Evolutionary conservation across 148 eudicot genomes (phyloP), one percentile per base, ranked within the genome.

Genomic region (Salicornia ramosissima): DNA sequence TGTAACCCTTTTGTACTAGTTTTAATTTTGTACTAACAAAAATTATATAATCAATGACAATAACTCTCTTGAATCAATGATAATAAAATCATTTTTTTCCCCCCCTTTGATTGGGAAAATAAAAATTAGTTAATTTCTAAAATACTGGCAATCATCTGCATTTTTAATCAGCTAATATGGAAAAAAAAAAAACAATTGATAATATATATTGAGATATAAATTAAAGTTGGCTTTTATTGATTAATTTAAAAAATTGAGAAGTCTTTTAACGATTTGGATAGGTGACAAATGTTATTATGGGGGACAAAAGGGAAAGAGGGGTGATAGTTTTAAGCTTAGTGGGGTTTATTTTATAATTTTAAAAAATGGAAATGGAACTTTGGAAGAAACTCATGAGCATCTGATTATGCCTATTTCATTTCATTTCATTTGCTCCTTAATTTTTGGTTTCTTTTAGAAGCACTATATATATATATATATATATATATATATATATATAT

Each of bases 311-410:
- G n/a, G 40, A 3, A 36, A 36, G 8, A 36, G 40, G 40, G 40
- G 40, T 3, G 40, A 36, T 36, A 36, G 40, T 36, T 36, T n/a
- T 36, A 36, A 36, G 40, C 40, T 36, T 3, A 3, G 40, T 36
- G 40, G 40, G 8, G 34, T 10, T 6, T 69, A 34, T 54, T 22
- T 58, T 74, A 72, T 74, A n/a, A n/a, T n/a, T n/a, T n/a, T n/a
- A n/a, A n/a, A n/a, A n/a, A n/a, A 68, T 74, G 78, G 68, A 68
- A 68, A 59, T 74, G 68, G 50, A 68, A 55, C 22, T 56, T 55
- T 64, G 22, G 46, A 68, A 74, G 16, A 65, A 62, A 62, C 65
- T 24, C n/a, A 45, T 55, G 15, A 62, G 65, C 30, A 36, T 65
- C 47, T 39, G 1, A 21, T 54, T 10, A 43, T 54, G 62, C 5